phyloP scores from a whole-genome alignment of 495 filamentous ascomycete genomes.

The Tuber melanosporum region DNA sequence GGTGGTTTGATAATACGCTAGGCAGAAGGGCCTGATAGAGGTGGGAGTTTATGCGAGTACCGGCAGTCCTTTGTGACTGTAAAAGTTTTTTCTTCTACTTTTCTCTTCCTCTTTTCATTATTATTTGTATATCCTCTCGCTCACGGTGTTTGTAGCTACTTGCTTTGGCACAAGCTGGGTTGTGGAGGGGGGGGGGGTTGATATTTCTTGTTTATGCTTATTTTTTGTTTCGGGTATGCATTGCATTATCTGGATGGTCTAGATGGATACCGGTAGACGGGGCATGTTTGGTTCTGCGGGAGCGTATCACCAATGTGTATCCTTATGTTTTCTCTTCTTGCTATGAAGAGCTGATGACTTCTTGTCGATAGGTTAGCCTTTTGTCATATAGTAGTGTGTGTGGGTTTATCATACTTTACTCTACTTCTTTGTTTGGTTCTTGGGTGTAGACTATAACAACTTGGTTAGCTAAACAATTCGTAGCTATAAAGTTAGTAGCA shows the following conservation, averaged over 20 bases:
- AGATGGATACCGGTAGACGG: not conserved
- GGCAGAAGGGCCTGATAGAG: not conserved
- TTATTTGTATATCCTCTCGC: not conserved
- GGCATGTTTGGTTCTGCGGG: not conserved
- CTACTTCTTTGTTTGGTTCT: not conserved
- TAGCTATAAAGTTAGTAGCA: not conserved
- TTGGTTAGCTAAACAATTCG: not conserved
- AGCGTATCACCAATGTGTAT: not conserved
- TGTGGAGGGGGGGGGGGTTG: not conserved
- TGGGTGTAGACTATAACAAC: not conserved
- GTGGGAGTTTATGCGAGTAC: not conserved
- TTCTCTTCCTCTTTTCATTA: not conserved
- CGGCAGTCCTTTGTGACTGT: not conserved
- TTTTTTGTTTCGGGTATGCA: not conserved
- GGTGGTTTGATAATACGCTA: conserved; percentile 7
- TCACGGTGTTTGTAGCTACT: not conserved
- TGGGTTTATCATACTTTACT: not conserved
- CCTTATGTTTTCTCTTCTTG: not conserved
- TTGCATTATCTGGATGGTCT: not conserved
- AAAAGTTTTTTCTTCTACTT: not conserved
- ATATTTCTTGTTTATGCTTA: not conserved
- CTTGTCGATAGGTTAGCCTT: not conserved
- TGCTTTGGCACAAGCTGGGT: not conserved
- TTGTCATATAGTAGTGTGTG: not conserved
- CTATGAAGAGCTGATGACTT: not conserved